phyloP scores from a whole-genome alignment of 441 rosid genomes.

The Capsella rubella region DNA sequence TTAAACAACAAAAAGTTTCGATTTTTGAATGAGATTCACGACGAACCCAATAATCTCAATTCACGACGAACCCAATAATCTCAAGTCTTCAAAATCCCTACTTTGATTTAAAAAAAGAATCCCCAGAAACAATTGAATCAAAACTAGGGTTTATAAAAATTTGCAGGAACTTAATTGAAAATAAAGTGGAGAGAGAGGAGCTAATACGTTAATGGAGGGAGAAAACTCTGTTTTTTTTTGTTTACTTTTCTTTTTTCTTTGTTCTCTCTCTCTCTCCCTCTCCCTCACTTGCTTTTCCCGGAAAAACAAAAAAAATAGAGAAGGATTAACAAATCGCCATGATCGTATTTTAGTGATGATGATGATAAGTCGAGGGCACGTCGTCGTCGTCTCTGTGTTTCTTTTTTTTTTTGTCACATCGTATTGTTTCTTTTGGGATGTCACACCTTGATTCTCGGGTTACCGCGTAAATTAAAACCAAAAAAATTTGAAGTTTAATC shows the following conservation, averaged over 20 bases:
- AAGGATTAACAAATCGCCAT: conserved; percentile 22
- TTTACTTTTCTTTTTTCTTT: neutral
- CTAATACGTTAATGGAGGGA: conserved; percentile 5
- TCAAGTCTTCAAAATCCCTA: conserved; percentile 12
- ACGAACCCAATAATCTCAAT: conserved; percentile 8
- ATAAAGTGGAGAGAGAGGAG: conserved; percentile 34
- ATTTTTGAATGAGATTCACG: neutral
- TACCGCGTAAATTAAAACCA: conserved; percentile 53
- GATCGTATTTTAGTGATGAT: conserved; percentile 20
- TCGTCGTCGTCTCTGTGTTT: conserved; percentile 27
- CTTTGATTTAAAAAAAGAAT: neutral
- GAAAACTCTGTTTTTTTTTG: conserved; percentile 1
- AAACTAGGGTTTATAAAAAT: conserved; percentile 13
- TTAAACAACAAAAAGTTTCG: neutral
- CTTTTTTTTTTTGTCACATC: conserved; percentile 8
- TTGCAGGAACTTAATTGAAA: conserved; percentile 1
- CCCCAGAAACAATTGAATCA: conserved; percentile 8
- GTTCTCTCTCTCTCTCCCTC: conserved; percentile 16
- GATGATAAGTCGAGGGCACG: conserved; percentile 45
- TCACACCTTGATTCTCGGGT: conserved; percentile 54
- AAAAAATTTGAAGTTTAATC: neutral
- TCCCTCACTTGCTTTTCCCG: conserved; percentile 21
- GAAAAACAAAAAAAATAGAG: conserved; percentile 2
- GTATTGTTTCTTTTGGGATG: conserved; percentile 19
- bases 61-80: conserved; percentile 6